A percentile compares a stretch with the other conserved stretches of the same genome.
phyloP scores from a whole-genome alignment of 257 asterid genomes.

The Cynanchum wilfordii region DNA sequence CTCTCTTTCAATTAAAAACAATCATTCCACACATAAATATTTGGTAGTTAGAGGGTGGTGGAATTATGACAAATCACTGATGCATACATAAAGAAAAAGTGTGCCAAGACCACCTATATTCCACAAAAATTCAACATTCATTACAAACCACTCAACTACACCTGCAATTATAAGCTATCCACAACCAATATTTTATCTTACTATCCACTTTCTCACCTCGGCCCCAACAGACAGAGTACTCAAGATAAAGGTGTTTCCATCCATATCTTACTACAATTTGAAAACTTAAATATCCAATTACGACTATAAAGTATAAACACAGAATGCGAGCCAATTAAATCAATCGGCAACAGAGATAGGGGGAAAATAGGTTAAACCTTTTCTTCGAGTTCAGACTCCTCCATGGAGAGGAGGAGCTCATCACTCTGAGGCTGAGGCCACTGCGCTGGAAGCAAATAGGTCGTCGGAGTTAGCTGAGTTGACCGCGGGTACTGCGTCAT shows the following conservation, averaged over 20 bases:
- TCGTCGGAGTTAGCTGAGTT: conserved; percentile 69
- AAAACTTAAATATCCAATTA: not conserved
- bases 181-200: not conserved
- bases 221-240: not conserved
- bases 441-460: conserved; percentile 69
- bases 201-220: not conserved
- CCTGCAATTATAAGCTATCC: not conserved
- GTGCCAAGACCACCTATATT: not conserved
- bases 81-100: not conserved
- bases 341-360: not conserved
- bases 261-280: not conserved
- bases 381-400: conserved; percentile 81
- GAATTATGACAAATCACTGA: conserved; percentile 3
- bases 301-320: not conserved
- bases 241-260: not conserved
- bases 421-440: conserved; percentile 90
- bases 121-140: not conserved
- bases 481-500: conserved; percentile 78
- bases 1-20: not conserved
- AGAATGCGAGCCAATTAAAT: not conserved
- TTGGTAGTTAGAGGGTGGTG: not conserved
- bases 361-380: conserved; percentile 39
- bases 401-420: conserved; percentile 84
- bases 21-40: not conserved
- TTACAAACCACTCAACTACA: not conserved